Conservation (phyloP, 148 eudicot genomes). For the Vaccinium vitisidaea region DNA sequence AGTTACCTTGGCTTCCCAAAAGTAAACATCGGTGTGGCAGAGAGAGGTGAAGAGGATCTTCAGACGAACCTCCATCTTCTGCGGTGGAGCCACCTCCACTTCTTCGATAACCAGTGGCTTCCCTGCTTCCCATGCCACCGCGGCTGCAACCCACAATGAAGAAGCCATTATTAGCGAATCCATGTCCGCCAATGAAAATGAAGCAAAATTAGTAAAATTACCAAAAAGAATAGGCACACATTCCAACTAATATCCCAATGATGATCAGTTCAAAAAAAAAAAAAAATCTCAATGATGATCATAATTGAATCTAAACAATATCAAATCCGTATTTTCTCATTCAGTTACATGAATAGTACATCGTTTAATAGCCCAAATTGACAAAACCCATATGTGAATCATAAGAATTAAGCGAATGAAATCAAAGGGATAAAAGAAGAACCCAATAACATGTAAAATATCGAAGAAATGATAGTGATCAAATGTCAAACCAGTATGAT, state of each 20-base stretch:
- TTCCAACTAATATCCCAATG: too few relatives aligned
- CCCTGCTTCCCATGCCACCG: constrained; percentile 48
- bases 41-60: constrained; percentile 41
- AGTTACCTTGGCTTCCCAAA: constrained; percentile 42
- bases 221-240: too few relatives aligned
- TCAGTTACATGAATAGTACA: background rate
- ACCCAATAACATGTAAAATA: background rate
- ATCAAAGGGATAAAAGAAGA: background rate
- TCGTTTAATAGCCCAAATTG: background rate
- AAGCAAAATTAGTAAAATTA: background rate
- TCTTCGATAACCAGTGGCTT: constrained; percentile 51
- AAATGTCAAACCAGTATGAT: background rate
- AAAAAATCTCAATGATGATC: background rate
- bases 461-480: background rate
- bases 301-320: background rate
- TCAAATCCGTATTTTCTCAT: background rate
- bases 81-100: constrained; percentile 33
- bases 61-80: constrained; percentile 21
- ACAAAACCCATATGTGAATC: background rate
- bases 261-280: too few relatives aligned
- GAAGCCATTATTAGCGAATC: background rate
- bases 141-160: constrained; percentile 30
- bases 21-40: constrained; percentile 39
- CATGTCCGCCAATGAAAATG: background rate
- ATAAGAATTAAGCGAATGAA: background rate